Evolutionary conservation across 352 stramenopile genomes (phyloP).

Genomic region (Phytophthora melonis): DNA sequence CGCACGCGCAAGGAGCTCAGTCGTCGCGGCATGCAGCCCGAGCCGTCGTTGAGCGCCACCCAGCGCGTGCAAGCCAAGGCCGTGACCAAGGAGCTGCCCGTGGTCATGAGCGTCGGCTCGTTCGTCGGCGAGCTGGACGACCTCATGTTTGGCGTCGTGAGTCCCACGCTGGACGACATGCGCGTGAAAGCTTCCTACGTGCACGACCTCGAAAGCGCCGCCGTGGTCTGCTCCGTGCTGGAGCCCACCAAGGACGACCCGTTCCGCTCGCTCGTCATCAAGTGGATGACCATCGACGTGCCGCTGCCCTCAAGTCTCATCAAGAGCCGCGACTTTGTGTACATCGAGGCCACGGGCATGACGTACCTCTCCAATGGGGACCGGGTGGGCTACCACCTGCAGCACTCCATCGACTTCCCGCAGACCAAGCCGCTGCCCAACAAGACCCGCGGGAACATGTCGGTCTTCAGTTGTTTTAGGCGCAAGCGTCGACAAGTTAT

Average conservation of each 20-base stretch:
- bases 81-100: slow-evolving; percentile 17
- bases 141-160: slow-evolving; percentile 44
- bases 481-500: slow-evolving; percentile 45
- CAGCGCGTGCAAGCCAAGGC: slow-evolving; percentile 17
- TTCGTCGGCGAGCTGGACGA: slow-evolving; percentile 41
- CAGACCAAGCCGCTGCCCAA: slow-evolving; percentile 43
- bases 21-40: slow-evolving; percentile 16
- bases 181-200: slow-evolving; percentile 36
- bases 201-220: slow-evolving; percentile 29
- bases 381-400: slow-evolving; percentile 45
- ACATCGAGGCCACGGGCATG: slow-evolving; percentile 45
- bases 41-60: slow-evolving; percentile 17
- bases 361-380: slow-evolving; percentile 30
- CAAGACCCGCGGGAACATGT: slow-evolving; percentile 48
- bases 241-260: slow-evolving; percentile 34
- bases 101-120: slow-evolving; percentile 36
- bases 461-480: slow-evolving; percentile 52
- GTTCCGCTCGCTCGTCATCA: slow-evolving; percentile 41
- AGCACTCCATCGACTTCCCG: slow-evolving; percentile 51
- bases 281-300: slow-evolving; percentile 44
- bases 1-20: slow-evolving; percentile 25
- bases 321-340: slow-evolving; percentile 44
- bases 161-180: slow-evolving; percentile 39
- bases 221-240: slow-evolving; percentile 28
- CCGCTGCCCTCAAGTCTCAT: slow-evolving; percentile 30